Evolutionary conservation across 768 basidiomycete species (phyloP).

Genomic region (Trametes elegans): DNA sequence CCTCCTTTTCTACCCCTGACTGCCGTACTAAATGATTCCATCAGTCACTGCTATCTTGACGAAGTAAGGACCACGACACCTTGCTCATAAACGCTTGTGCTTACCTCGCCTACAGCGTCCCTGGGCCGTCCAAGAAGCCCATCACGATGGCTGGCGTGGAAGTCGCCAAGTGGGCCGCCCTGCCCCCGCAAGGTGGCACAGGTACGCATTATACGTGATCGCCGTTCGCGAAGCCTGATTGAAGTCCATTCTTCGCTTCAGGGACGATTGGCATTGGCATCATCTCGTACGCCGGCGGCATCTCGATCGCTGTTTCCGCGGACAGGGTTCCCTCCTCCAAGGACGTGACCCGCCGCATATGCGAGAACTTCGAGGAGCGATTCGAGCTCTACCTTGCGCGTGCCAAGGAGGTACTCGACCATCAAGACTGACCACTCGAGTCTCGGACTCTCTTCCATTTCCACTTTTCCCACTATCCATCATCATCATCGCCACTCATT

Average conservation of each 20-base stretch:
- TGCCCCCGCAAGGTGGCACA: conserved; percentile 26
- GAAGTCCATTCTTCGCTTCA: not conserved
- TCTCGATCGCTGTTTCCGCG: conserved; percentile 24
- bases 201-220: conserved; percentile 4
- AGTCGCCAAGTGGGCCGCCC: conserved; percentile 20
- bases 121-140: conserved; percentile 23
- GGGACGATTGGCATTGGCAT: conserved; percentile 26
- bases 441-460: too few relatives aligned
- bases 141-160: conserved; percentile 23
- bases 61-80: conserved; percentile 12
- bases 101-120: conserved; percentile 14
- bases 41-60: conserved; percentile 23
- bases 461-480: too few relatives aligned
- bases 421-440: conserved; percentile 10
- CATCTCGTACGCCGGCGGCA: conserved; percentile 27
- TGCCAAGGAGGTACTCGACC: conserved; percentile 22
- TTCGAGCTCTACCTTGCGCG: conserved; percentile 23
- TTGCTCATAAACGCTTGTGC: not conserved
- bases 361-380: conserved; percentile 22
- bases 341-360: conserved; percentile 22
- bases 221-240: not conserved
- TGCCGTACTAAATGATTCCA: not conserved
- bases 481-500: too few relatives aligned
- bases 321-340: conserved; percentile 19
- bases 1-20: not conserved